A percentile compares a stretch with the other conserved stretches of the same genome.
These are phyloP conservation scores for Eimeria tenella DNA, from an alignment of 169 alveolate species.

Conservation along the genomic window DNA sequence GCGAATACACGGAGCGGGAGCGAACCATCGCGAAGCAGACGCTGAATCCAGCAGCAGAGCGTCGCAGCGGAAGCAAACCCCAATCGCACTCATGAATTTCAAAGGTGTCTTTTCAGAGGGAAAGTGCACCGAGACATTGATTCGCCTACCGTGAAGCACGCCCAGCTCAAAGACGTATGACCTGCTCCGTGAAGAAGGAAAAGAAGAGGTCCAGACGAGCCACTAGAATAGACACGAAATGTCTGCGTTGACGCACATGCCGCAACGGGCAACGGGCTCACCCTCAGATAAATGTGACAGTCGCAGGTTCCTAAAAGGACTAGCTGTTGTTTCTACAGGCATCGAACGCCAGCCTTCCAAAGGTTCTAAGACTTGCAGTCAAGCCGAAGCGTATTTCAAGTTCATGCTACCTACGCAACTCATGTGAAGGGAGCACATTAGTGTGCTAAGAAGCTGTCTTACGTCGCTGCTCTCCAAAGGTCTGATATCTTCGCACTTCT, in stretches of 20 bases:
- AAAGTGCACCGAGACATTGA: not conserved
- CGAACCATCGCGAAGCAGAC: conserved; percentile 57
- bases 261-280: not conserved
- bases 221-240: conserved; percentile 76
- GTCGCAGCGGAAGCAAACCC: not conserved
- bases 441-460: not conserved
- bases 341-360: too few species aligned
- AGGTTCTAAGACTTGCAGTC: too few species aligned
- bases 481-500: conserved; percentile 46
- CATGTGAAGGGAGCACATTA: too few species aligned
- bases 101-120: not conserved
- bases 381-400: too few species aligned
- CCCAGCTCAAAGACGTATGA: conserved; percentile 78
- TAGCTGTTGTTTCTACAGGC: too few species aligned
- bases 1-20: conserved; percentile 71
- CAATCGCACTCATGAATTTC: too few species aligned
- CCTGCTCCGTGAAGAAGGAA: conserved; percentile 78
- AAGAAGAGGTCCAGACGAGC: conserved; percentile 71
- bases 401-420: too few species aligned
- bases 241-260: conserved; percentile 10
- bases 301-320: too few species aligned
- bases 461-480: conserved; percentile 55
- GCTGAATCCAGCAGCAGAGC: not conserved
- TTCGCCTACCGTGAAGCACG: conserved; percentile 62
- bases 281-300: too few species aligned